Evolutionary conservation across 75 land plant species (phyloP).

Genomic region (Pseudotsuga menziesii): DNA sequence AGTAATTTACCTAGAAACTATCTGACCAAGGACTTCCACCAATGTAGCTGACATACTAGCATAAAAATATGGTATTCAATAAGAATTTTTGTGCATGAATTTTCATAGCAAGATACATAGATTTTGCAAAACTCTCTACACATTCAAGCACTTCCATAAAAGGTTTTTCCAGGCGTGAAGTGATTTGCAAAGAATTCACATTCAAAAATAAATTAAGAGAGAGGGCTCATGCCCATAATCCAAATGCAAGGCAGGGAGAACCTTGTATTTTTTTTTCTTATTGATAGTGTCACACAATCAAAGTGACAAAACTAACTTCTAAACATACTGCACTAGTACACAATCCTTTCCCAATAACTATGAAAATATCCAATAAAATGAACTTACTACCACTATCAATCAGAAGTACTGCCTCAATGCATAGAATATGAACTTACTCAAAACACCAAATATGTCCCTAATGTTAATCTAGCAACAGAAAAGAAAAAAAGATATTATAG

Average conservation of each 20-base stretch:
- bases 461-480: neutral
- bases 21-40: constrained; percentile 74
- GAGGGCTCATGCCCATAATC: no score
- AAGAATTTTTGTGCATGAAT: constrained; percentile 62
- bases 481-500: neutral
- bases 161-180: constrained; percentile 78
- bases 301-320: no score
- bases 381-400: no score
- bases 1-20: constrained; percentile 56
- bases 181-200: constrained; percentile 47
- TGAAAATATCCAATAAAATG: no score
- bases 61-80: constrained; percentile 81
- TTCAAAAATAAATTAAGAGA: neutral
- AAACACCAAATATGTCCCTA: no score
- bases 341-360: no score
- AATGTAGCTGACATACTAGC: constrained; percentile 68
- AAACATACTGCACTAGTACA: no score
- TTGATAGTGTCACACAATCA: no score
- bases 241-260: no score
- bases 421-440: no score
- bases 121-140: constrained; percentile 86
- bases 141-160: constrained; percentile 88
- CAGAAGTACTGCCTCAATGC: no score
- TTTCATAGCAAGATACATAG: constrained; percentile 85
- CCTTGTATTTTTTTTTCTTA: no score